A percentile compares a stretch with the other conserved stretches of the same genome.
These are phyloP conservation scores for Peronospora destructor DNA, from an alignment of 352 stramenopile species.

Conservation along the genomic window DNA sequence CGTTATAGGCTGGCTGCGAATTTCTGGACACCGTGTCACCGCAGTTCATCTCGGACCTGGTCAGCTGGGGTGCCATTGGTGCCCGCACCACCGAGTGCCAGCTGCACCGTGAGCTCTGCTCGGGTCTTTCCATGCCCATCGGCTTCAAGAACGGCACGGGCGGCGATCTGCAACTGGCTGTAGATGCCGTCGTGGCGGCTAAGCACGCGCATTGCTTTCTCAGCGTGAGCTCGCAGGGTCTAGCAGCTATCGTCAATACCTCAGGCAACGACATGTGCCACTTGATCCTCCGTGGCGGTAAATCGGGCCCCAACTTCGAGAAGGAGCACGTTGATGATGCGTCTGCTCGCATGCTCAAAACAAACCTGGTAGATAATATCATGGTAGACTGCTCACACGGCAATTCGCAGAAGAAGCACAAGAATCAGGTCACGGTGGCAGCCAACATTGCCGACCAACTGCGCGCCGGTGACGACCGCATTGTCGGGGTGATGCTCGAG, in stretches of 20 bases:
- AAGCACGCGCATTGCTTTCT: conserved; percentile 85
- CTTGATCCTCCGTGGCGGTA: conserved; percentile 85
- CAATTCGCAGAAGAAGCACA: conserved; percentile 87
- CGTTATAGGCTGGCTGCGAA: conserved; percentile 54
- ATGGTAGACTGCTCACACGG: conserved; percentile 90
- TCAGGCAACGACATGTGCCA: conserved; percentile 84
- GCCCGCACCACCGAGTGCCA: conserved; percentile 87
- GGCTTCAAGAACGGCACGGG: conserved; percentile 89
- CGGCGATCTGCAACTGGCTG: conserved; percentile 77
- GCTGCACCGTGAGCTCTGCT: conserved; percentile 85
- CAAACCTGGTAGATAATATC: conserved; percentile 73
- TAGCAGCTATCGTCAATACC: conserved; percentile 85
- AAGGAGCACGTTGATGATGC: conserved; percentile 78
- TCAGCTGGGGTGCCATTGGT: conserved; percentile 88
- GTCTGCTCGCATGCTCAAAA: conserved; percentile 77
- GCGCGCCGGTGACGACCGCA: conserved; percentile 60
- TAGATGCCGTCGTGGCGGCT: conserved; percentile 78
- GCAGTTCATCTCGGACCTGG: conserved; percentile 86
- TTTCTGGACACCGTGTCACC: conserved; percentile 89
- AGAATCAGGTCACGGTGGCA: conserved; percentile 77
- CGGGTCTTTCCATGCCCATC: conserved; percentile 85
- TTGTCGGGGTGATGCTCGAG: conserved; percentile 87
- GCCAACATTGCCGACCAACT: conserved; percentile 69
- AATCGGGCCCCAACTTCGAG: conserved; percentile 78
- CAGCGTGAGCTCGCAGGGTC: conserved; percentile 78